Evolutionary conservation across 352 stramenopile species (phyloP).

Genomic region (Globisporangium paddicum): DNA sequence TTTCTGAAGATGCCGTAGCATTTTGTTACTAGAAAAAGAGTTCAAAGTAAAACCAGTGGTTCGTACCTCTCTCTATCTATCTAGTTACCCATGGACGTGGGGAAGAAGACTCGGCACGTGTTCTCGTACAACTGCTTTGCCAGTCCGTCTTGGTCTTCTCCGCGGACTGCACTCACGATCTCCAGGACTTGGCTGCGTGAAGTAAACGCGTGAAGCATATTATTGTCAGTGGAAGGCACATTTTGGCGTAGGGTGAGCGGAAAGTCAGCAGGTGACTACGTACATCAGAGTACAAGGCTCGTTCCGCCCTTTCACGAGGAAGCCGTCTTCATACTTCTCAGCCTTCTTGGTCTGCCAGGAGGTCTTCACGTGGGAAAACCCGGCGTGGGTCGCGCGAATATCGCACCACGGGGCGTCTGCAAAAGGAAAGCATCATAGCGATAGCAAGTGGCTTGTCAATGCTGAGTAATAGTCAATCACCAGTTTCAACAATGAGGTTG

Average conservation of each 20-base stretch:
- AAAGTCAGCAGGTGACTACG: constrained; percentile 25
- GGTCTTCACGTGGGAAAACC: constrained; percentile 86
- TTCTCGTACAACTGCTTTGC: constrained; percentile 49
- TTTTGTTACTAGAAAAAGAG: not conserved
- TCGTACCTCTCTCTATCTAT: not conserved
- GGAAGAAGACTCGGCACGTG: constrained; percentile 68
- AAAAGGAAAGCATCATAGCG: not conserved
- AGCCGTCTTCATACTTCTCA: constrained; percentile 88
- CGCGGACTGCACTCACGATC: constrained; percentile 64
- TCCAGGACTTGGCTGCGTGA: constrained; percentile 79
- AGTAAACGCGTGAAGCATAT: not conserved
- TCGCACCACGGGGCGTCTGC: constrained; percentile 96
- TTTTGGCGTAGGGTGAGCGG: not conserved
- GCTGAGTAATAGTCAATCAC: too few relatives aligned
- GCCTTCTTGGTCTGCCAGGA: constrained; percentile 89
- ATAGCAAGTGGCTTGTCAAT: not conserved
- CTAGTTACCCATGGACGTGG: not conserved
- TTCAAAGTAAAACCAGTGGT: not conserved
- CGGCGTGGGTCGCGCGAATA: constrained; percentile 92
- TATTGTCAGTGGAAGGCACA: not conserved
- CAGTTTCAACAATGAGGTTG: not conserved
- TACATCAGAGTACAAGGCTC: constrained; percentile 95
- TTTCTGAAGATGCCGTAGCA: constrained; percentile 7
- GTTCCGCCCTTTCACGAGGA: constrained; percentile 93
- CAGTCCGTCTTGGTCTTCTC: constrained; percentile 41